phyloP scores from a whole-genome alignment of 176 grass and related monocot species.

The Musa itinerans region DNA sequence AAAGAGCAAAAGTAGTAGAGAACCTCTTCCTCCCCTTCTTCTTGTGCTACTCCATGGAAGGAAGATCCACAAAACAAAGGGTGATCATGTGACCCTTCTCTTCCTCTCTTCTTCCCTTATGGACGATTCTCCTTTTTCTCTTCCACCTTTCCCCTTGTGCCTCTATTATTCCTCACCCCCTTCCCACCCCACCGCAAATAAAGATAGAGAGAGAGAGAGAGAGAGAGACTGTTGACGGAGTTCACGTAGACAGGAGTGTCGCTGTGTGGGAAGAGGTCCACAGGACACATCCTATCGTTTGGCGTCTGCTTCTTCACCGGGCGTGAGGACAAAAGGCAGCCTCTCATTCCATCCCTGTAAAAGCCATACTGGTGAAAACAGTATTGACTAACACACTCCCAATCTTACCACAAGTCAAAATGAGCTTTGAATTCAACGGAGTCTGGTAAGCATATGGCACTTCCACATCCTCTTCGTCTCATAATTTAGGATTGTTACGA shows the following conservation, averaged over 20 bases:
- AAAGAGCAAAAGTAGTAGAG: not conserved
- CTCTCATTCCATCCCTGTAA: not conserved
- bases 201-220: not conserved
- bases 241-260: not conserved
- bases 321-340: constrained; percentile 7
- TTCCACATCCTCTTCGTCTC: no score
- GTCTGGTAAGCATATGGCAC: no score
- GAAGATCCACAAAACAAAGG: not conserved
- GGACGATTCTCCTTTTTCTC: not conserved
- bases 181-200: not conserved
- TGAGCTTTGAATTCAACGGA: not conserved
- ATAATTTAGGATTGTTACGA: no score
- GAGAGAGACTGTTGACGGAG: not conserved
- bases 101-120: not conserved
- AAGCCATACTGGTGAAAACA: not conserved
- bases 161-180: not conserved
- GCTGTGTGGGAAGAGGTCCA: not conserved
- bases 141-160: not conserved
- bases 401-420: not conserved
- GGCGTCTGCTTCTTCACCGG: not conserved
- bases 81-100: not conserved
- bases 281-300: not conserved
- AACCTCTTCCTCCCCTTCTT: not conserved
- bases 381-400: not conserved
- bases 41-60: not conserved